Evolutionary conservation across 306 rosid species (phyloP), one percentile per base, ranked within the genome.

Genomic region (Quercus dentata): DNA sequence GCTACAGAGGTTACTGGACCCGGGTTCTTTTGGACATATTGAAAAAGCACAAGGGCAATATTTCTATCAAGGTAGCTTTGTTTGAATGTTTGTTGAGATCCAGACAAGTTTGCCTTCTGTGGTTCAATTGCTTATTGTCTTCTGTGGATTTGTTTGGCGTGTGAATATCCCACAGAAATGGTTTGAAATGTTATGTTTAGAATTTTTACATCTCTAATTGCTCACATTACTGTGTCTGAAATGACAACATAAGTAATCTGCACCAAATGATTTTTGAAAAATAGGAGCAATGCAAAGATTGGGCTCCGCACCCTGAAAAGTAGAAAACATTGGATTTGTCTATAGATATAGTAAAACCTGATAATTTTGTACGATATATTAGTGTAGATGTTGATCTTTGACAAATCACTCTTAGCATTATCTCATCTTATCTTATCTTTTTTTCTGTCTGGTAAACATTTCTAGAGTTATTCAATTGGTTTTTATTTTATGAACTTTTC

Each of bases 1-100:
- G 99, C 87, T 96, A 96, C 90, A 81, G 97, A 91, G 99, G 99
- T 85, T 96, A 96, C 85, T 96, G 99, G 99, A 96, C 99, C 21
- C 87, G 98, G 82, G 98, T 93, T 81, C 97, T 96, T 68, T 83
- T 96, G 31, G 99, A 96, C 85, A 93, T 93, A 76, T 86, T 96
- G 88, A 93, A 96, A 76, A 93, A 92, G 84, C 99, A 96, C 49
- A 96, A 93, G 91, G 99, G 97, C 69, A 96, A 96, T 81, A 96
- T 96, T 69, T 96, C 98, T 8, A 96, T 96, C 70, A 96, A 93
- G 94, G 99, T 96, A 70, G 17, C 54, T 49, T 49, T 58, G 23
- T 77, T 81, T 23, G 35, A 7, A 35, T 78, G 18, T 61, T 4
- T 56, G 55, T 30, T 63, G 23, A 73, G 63, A 55, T 28, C 56